A percentile compares a stretch with the other conserved stretches of the same genome.
These are phyloP conservation scores for Komagataella pastoris DNA, from an alignment of 805 yeast genomes.

Conservation along the genomic window DNA sequence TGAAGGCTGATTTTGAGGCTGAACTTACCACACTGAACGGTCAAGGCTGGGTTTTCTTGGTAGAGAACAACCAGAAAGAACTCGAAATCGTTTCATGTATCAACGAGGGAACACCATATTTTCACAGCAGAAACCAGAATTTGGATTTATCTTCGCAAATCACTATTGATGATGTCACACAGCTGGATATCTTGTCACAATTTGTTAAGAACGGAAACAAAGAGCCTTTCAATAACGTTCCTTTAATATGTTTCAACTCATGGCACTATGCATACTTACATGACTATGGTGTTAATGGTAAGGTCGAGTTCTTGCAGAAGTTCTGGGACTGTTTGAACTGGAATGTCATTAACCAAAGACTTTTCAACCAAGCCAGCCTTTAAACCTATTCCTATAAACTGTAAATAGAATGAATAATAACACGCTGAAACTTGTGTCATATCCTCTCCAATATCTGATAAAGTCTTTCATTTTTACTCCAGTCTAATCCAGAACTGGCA, in stretches of 20 bases:
- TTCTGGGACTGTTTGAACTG: slow-evolving; percentile 77
- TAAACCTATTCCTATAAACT: not conserved
- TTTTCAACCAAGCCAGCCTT: slow-evolving; percentile 9
- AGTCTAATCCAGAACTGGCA: not conserved
- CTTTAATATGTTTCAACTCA: slow-evolving; percentile 63
- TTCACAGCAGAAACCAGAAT: slow-evolving; percentile 53
- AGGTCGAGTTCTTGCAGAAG: slow-evolving; percentile 58
- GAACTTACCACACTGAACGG: slow-evolving; percentile 42
- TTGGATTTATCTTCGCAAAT: slow-evolving; percentile 69
- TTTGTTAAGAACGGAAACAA: slow-evolving; percentile 25
- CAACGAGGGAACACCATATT: slow-evolving; percentile 72
- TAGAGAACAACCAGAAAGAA: slow-evolving; percentile 50
- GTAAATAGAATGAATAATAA: not conserved
- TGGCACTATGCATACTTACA: slow-evolving; percentile 85
- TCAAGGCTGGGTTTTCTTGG: slow-evolving; percentile 67
- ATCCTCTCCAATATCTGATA: not conserved
- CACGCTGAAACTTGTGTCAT: not conserved
- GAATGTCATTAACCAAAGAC: slow-evolving; percentile 48
- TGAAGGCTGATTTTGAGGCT: slow-evolving; percentile 33
- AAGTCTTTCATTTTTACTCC: not conserved
- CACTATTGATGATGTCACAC: slow-evolving; percentile 36
- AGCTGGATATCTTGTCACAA: slow-evolving; percentile 27
- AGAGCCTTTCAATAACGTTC: slow-evolving; percentile 44
- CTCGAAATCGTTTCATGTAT: slow-evolving; percentile 41
- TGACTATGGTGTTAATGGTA: slow-evolving; percentile 76